Conservation (phyloP, 2,329 filamentous ascomycete genomes). For the Calonectria honghensis region DNA sequence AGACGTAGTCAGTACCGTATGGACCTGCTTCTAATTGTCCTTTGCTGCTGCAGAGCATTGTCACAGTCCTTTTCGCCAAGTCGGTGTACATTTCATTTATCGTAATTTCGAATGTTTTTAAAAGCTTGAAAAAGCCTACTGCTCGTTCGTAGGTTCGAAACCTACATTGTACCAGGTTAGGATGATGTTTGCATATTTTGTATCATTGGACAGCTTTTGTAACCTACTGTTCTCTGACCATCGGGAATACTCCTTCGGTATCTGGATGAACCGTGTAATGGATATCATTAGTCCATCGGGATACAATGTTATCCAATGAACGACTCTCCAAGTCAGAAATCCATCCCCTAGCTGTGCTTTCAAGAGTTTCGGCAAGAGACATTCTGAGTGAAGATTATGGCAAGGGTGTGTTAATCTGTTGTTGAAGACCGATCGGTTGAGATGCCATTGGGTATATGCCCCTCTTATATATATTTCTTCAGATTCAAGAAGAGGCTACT, state of each 20-base stretch:
- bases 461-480: too few relatives aligned
- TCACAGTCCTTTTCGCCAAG: slow-evolving; percentile 24
- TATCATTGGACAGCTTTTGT: too few relatives aligned
- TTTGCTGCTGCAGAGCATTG: slow-evolving; percentile 31
- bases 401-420: too few relatives aligned
- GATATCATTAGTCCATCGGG: slow-evolving; percentile 31
- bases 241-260: slow-evolving; percentile 5
- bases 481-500: too few relatives aligned
- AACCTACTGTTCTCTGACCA: slow-evolving; percentile 25
- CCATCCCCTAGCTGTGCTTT: slow-evolving; percentile 22
- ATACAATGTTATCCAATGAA: slow-evolving; percentile 23
- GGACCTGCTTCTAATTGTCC: slow-evolving; percentile 22
- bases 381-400: neutral
- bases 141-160: slow-evolving; percentile 32
- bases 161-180: neutral
- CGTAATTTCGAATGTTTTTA: slow-evolving; percentile 25
- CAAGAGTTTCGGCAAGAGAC: slow-evolving; percentile 23
- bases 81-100: slow-evolving; percentile 33
- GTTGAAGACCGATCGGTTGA: too few relatives aligned
- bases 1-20: slow-evolving; percentile 30
- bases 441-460: too few relatives aligned
- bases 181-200: neutral
- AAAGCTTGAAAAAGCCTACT: slow-evolving; percentile 14
- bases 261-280: slow-evolving; percentile 33
- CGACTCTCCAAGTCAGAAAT: slow-evolving; percentile 34